Evolutionary conservation across 2,329 filamentous ascomycete species (phyloP).

Genomic region (Neophaeococcomyces mojaviensis): DNA sequence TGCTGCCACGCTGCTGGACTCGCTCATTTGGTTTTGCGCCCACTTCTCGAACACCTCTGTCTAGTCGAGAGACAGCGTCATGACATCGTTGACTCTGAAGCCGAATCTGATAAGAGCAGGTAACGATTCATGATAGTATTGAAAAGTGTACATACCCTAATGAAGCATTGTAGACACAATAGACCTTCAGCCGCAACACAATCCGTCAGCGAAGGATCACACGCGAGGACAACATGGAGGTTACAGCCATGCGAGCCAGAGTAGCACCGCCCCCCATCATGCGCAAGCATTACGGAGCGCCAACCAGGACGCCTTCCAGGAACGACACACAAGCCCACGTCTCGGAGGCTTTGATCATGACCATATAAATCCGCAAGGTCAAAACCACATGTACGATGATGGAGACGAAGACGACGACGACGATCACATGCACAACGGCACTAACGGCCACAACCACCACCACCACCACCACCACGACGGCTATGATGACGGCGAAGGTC

Average conservation of each 20-base stretch:
- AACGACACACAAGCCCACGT: conserved; percentile 58
- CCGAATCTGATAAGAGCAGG: conserved; percentile 41
- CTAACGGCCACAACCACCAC: conserved; percentile 14
- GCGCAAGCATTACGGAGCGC: conserved; percentile 75
- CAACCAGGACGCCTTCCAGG: conserved; percentile 66
- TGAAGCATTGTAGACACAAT: conserved; percentile 63
- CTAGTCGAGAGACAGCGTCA: conserved; percentile 15
- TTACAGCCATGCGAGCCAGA: conserved; percentile 35
- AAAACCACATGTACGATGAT: conserved; percentile 30
- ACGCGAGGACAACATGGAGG: conserved; percentile 45
- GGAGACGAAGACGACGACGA: conserved; percentile 58
- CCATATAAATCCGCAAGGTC: conserved; percentile 18
- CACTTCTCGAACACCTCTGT: not conserved
- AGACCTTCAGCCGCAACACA: conserved; percentile 78
- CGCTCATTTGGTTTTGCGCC: not conserved
- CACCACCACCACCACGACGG: conserved; percentile 20
- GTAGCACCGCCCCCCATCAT: conserved; percentile 69
- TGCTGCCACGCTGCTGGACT: not conserved
- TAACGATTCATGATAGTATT: conserved; percentile 22
- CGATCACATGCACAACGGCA: conserved; percentile 16
- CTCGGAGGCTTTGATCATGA: conserved; percentile 40
- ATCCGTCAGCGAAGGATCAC: conserved; percentile 80
- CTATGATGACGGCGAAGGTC: conserved; percentile 44
- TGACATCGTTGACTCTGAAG: conserved; percentile 27
- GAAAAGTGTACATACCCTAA: not conserved